Conservation (phyloP, 1,284 basidiomycete species). For the Coniophora puteana region DNA sequence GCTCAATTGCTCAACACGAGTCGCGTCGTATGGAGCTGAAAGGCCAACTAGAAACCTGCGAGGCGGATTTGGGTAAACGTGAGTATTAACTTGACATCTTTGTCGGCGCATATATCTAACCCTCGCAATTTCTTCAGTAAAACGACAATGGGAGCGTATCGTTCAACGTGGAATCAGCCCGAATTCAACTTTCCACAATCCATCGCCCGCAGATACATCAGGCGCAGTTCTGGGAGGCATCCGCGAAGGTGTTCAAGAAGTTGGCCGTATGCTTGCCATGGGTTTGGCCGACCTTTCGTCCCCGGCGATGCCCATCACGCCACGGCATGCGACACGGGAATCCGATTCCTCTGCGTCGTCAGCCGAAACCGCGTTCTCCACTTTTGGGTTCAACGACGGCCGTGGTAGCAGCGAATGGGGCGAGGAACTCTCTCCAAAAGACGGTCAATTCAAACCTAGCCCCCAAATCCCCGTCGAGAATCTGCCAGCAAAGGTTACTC, state of each 20-base stretch:
- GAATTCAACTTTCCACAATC: slow-evolving; percentile 1
- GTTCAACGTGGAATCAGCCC: slow-evolving; percentile 51
- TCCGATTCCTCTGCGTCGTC: slow-evolving; percentile 15
- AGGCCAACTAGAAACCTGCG: slow-evolving; percentile 58
- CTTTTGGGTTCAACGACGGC: no score
- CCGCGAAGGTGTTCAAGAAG: slow-evolving; percentile 54
- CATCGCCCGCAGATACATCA: slow-evolving; percentile 11
- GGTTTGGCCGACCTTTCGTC: slow-evolving; percentile 19
- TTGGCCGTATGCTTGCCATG: slow-evolving; percentile 43
- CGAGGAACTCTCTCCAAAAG: no score
- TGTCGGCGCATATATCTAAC: background rate
- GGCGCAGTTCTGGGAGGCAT: slow-evolving; percentile 48
- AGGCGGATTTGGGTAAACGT: slow-evolving; percentile 60
- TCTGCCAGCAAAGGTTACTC: slow-evolving; percentile 26
- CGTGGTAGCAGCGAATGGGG: no score
- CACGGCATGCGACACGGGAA: slow-evolving; percentile 7
- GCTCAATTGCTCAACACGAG: slow-evolving; percentile 75
- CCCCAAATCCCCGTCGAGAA: no score
- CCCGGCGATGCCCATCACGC: slow-evolving; percentile 9
- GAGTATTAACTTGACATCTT: slow-evolving; percentile 15
- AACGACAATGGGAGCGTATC: slow-evolving; percentile 74
- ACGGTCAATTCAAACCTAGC: no score
- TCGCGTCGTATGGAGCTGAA: slow-evolving; percentile 69
- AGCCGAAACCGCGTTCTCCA: slow-evolving; percentile 16
- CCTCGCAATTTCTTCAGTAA: slow-evolving; percentile 39